Conservation (phyloP, 78 protist species). For the Chrysochromulina parva region DNA sequence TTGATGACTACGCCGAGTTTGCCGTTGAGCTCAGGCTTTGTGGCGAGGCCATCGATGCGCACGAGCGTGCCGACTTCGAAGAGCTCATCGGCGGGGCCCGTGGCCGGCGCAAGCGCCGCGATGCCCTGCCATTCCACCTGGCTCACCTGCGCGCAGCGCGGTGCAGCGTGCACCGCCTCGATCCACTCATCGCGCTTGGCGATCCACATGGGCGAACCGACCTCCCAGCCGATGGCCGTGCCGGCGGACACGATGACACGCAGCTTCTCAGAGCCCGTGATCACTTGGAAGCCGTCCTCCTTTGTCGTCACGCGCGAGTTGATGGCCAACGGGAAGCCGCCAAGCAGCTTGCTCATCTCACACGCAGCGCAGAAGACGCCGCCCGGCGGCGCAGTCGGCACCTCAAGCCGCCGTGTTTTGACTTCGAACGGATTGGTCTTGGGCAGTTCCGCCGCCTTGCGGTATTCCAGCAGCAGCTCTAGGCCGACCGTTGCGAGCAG, state of each 20-base stretch:
- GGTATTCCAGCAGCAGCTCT: not conserved
- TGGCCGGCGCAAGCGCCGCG: not conserved
- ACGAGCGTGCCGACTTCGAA: not conserved
- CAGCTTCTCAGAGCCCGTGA: not conserved
- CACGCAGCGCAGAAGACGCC: not conserved
- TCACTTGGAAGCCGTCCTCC: not conserved
- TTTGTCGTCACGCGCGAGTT: not conserved
- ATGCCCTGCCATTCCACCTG: not conserved
- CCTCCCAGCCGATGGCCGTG: not conserved
- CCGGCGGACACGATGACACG: not conserved
- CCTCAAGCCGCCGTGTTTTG: not conserved
- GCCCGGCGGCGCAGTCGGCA: not conserved
- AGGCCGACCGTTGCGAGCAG: not conserved
- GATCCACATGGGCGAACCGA: not conserved
- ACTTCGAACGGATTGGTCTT: not conserved
- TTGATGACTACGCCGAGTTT: not conserved
- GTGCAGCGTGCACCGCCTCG: not conserved
- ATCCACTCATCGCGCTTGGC: not conserved
- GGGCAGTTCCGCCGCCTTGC: not conserved
- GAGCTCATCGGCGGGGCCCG: not conserved
- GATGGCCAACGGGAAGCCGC: not conserved
- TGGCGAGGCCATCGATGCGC: not conserved
- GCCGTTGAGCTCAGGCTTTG: constrained; percentile 15
- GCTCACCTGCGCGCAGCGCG: not conserved
- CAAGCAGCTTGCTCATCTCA: not conserved